A percentile compares a stretch with the other conserved stretches of the same genome.
These are phyloP conservation scores for Solanum ossicruentum DNA, from an alignment of 257 asterid genomes.

Conservation along the genomic window DNA sequence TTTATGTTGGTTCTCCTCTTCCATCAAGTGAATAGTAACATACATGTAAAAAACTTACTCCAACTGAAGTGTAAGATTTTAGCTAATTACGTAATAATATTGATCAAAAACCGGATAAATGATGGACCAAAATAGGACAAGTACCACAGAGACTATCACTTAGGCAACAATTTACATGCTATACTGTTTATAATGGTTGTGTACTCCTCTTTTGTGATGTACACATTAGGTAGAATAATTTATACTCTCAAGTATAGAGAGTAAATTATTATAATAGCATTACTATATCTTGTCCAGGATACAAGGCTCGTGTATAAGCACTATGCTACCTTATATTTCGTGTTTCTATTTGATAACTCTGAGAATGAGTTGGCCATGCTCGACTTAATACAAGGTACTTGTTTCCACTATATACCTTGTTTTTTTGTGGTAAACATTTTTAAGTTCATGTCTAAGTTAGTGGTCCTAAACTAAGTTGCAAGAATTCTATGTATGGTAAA, in stretches of 20 bases:
- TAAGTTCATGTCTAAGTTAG: neutral
- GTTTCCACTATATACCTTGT: neutral
- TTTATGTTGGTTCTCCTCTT: neutral
- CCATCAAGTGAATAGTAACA: neutral
- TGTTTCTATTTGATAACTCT: conserved; percentile 18
- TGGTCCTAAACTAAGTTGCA: neutral
- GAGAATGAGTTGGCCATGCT: conserved; percentile 29
- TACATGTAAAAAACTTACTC: neutral
- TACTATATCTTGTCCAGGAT: conserved; percentile 4
- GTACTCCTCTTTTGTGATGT: neutral
- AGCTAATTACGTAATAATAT: neutral
- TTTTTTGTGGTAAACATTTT: neutral
- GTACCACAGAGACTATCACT: neutral
- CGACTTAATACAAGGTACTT: conserved; percentile 25
- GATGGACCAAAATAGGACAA: neutral
- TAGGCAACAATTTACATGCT: neutral
- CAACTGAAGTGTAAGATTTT: neutral
- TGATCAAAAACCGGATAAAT: neutral
- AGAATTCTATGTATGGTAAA: neutral
- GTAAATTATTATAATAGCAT: neutral
- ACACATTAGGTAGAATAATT: neutral
- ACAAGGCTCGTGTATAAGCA: conserved; percentile 22
- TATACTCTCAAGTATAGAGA: neutral
- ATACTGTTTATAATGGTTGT: neutral
- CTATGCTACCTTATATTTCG: conserved; percentile 23